These are phyloP conservation scores for Hypomontagnella submonticulosa DNA, from an alignment of 495 filamentous ascomycete species.

Conservation along the genomic window DNA sequence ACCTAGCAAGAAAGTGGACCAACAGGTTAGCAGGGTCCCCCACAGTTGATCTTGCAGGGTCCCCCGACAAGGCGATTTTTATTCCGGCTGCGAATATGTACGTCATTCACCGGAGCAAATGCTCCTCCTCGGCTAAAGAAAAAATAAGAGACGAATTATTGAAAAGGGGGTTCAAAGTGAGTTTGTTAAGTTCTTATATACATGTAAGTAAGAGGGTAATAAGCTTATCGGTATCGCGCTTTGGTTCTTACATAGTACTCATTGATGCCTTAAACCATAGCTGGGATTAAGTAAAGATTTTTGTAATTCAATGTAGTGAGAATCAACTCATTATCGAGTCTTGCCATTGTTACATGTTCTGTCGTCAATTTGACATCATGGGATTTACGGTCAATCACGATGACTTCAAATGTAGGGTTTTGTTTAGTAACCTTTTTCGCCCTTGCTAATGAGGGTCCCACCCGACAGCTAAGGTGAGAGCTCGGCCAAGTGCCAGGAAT, in stretches of 20 bases:
- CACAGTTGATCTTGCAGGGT: slow-evolving; percentile 11
- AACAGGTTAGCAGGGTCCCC: slow-evolving; percentile 4
- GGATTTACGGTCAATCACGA: slow-evolving; percentile 1
- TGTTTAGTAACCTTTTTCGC: neutral
- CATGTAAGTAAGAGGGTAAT: too few species aligned
- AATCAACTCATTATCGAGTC: too few species aligned
- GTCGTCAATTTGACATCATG: too few species aligned
- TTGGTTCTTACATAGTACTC: too few species aligned
- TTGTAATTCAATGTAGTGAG: too few species aligned
- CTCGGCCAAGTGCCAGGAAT: too few species aligned
- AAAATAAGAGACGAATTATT: neutral
- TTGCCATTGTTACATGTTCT: too few species aligned
- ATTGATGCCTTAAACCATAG: too few species aligned
- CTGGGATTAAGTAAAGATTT: too few species aligned
- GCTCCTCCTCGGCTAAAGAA: slow-evolving; percentile 6
- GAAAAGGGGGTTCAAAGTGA: too few species aligned
- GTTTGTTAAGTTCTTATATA: too few species aligned
- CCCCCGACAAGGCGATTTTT: slow-evolving; percentile 14
- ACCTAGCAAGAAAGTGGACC: neutral
- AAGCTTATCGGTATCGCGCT: too few species aligned
- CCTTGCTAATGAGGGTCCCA: neutral
- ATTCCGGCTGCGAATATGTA: slow-evolving; percentile 1
- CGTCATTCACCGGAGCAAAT: slow-evolving; percentile 25
- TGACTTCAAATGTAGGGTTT: neutral
- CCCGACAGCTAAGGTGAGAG: neutral